Base-by-base conservation (phyloP, 495 filamentous ascomycete genomes). In the Evernia prunastri region DNA sequence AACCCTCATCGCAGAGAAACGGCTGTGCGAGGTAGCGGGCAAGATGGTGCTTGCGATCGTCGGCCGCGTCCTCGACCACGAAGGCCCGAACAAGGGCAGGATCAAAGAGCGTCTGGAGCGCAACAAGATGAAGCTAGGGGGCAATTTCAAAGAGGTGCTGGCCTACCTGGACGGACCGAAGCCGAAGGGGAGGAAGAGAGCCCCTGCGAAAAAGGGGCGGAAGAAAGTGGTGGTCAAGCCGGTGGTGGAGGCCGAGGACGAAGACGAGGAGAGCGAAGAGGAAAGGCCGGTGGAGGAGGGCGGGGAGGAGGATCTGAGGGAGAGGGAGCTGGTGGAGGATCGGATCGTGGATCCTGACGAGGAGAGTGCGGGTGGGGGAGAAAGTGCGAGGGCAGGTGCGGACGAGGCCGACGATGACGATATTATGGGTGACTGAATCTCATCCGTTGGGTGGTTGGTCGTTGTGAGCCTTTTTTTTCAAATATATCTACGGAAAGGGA, bases 1-100 rank as follows among this genome's bases (percentile, higher is more conserved):
- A 29, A 81, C 85, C 59, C 77, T 96, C 18, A 76, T 89, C 43
- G 83, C 89, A 3, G 93, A 97, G 72, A 84, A 92, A 69, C 82
- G 85, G 23, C 79, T 97, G 0, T 97, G 93, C 75, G 88, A 90
- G 68, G 78, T 96, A 4, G 84, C 92, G 8, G 87, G 88, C 45
- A 92, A 91, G 68, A 80, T 94, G 40, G 89, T 96, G 12, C 79
- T 95, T 29, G 86, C 87, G 1, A 84, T 95, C 31, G 78, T 89
- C 8, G 90, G 85, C 12, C 84, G 86, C 45, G 82, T 89, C 23
- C 72, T 96, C 53, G 91, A 96, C 65, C 76, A 79, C 20, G 80
- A 74, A 2, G 84, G 82, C 2, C 74, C 79, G 29, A 72, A 81
- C 37, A 81, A 81, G 20, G 87, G 87, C 1, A 80, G 82, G 63